Evolutionary conservation across 257 asterid genomes (phyloP).

Genomic region (Pogostemon cablin): DNA sequence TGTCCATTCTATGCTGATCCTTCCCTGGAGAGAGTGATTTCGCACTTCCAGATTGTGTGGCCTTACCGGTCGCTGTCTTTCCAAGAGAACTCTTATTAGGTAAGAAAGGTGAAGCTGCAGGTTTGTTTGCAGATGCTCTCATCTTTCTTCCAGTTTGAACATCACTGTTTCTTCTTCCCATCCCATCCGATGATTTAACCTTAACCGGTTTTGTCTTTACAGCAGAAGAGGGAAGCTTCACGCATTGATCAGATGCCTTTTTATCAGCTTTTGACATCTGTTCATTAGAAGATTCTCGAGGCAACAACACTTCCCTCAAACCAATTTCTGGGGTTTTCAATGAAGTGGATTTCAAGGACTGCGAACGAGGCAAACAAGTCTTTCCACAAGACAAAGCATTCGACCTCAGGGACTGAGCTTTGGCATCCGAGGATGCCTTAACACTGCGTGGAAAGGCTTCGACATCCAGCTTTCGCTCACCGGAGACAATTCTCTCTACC

Average conservation of each 20-base stretch:
- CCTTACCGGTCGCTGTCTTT: slow-evolving; percentile 21
- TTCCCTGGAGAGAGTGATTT: slow-evolving; percentile 30
- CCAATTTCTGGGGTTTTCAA: slow-evolving; percentile 41
- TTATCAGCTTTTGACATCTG: slow-evolving; percentile 39
- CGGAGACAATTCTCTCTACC: slow-evolving; percentile 25
- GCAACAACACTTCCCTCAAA: slow-evolving; percentile 40
- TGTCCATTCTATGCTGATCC: slow-evolving; percentile 20
- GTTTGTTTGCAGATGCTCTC: slow-evolving; percentile 27
- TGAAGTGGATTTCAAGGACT: slow-evolving; percentile 28
- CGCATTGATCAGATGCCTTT: slow-evolving; percentile 30
- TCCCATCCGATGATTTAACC: slow-evolving; percentile 38
- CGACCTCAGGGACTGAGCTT: slow-evolving; percentile 23
- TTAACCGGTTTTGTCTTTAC: slow-evolving; percentile 30
- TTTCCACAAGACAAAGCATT: slow-evolving; percentile 25
- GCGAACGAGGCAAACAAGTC: slow-evolving; percentile 27
- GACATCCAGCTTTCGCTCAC: slow-evolving; percentile 39
- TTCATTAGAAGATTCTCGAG: slow-evolving; percentile 35
- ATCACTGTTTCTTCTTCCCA: slow-evolving; percentile 20
- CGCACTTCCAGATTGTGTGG: slow-evolving; percentile 21
- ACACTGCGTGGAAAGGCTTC: background rate
- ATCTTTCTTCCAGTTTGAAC: slow-evolving; percentile 24
- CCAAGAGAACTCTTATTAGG: slow-evolving; percentile 20
- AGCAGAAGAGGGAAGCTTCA: slow-evolving; percentile 37
- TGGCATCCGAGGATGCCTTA: slow-evolving; percentile 25
- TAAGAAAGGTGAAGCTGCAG: slow-evolving; percentile 26